Evolutionary conservation across 2,329 filamentous ascomycete genomes (phyloP), one percentile per base, ranked within the genome.

Genomic region (Fusarium redolens): DNA sequence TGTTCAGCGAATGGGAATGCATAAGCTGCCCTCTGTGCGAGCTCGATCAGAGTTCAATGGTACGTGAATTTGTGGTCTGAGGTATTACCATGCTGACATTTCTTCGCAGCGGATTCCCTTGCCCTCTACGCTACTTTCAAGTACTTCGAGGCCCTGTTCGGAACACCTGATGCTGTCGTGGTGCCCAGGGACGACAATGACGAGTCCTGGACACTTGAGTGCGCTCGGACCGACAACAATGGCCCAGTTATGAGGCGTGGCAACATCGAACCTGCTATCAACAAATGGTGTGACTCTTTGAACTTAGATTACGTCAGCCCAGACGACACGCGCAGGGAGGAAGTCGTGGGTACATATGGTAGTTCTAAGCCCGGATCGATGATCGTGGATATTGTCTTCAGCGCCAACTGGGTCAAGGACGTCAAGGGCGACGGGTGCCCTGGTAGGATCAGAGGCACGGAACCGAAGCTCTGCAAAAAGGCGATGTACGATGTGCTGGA

Each of bases 231-330:
- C 38, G 40, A 56, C 52, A 56, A 12, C 52, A 56, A 56, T 35
- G 52, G 52, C 38, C 52, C 52, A 33, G 40, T 43, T 25, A 18
- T 56, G 4, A 35, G 28, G 13, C 40, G 40, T 1, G 52, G 20
- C 20, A 44, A 43, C 40, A 44, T 56, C 28, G n/a, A 44, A 33
- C 3, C 13, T 7, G 4, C 2, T 13, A 44, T 44, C 14, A 22
- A 56, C 25, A n/a, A 22, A 44, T 56, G 52, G 52, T 56, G 52
- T 43, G 52, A 56, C n/a, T 56, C 52, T 25, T 56, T 56, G 20
- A 25, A 56, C 30, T 14, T 12, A 22, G 35, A 11, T 13, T 28
- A 10, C 18, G 18, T 56, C 40, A 56, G 40, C 40, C 52, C 33
- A 56, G 38, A 56, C 5, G 14, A 56, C 28, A 33, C 30, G 1